Percentiles rank a stretch among this genome's conserved stretches.
These are phyloP conservation scores for Corchorus capsularis DNA, from an alignment of 345 rosid genomes.

Conservation along the genomic window DNA sequence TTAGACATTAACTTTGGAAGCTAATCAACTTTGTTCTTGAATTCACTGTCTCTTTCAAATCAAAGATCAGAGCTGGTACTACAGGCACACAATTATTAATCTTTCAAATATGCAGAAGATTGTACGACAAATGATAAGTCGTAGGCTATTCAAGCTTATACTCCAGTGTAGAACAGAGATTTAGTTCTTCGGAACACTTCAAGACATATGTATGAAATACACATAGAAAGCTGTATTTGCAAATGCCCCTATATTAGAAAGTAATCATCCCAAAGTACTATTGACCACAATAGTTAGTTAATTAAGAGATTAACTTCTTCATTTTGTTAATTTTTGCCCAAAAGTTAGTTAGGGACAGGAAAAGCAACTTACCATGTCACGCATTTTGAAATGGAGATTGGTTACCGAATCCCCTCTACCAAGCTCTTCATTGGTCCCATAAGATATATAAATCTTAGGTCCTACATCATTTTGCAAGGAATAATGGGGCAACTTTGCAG, in stretches of 20 bases:
- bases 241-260: background rate
- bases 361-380: constrained; percentile 59
- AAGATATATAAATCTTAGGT: constrained; percentile 80
- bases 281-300: background rate
- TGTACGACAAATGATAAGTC: background rate
- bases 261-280: background rate
- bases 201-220: background rate
- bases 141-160: background rate
- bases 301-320: background rate
- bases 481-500: constrained; percentile 95
- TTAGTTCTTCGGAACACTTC: background rate
- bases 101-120: background rate
- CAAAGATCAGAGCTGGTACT: background rate
- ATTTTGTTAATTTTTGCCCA: no score
- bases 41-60: background rate
- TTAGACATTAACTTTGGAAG: background rate
- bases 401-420: constrained; percentile 64
- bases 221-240: background rate
- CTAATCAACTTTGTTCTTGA: background rate
- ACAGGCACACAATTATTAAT: background rate
- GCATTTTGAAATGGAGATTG: constrained; percentile 74
- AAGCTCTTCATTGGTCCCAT: constrained; percentile 63
- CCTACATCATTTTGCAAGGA: constrained; percentile 93
- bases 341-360: background rate
- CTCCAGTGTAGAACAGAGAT: constrained; percentile 1